Conservation (phyloP, 306 rosid genomes). For the Casuarina glauca region DNA sequence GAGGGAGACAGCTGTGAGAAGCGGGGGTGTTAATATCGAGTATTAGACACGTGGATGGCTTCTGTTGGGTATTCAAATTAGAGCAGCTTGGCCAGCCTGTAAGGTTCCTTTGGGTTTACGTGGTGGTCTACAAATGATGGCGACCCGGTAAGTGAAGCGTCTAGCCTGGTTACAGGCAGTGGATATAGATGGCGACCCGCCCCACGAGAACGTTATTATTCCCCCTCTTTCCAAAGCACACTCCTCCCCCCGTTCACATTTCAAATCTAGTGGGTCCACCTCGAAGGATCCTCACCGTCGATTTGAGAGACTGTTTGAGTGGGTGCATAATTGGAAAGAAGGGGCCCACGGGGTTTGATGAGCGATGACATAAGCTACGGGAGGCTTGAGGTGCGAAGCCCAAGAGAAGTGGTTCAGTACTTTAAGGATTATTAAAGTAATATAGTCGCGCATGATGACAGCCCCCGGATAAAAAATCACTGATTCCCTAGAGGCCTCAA, state of each 20-base stretch:
- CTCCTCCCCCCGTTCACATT: not conserved
- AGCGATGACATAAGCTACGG: conserved; percentile 1
- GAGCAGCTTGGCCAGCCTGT: conserved; percentile 45
- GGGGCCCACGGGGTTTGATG: conserved; percentile 22
- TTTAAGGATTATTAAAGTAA: conserved; percentile 1
- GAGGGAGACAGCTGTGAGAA: conserved; percentile 46
- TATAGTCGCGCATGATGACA: conserved; percentile 13
- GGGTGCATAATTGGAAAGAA: conserved; percentile 32
- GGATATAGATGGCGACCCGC: not conserved
- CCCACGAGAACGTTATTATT: not conserved
- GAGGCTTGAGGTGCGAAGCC: conserved; percentile 4
- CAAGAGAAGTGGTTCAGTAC: conserved; percentile 19
- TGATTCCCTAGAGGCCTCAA: not conserved
- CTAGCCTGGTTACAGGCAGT: not conserved
- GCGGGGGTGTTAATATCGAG: conserved; percentile 24
- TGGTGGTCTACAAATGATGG: conserved; percentile 29
- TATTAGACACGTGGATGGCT: not conserved
- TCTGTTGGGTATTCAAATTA: not conserved
- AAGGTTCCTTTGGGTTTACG: conserved; percentile 25
- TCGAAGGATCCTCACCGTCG: not conserved
- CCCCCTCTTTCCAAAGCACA: not conserved
- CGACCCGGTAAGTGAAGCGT: not conserved
- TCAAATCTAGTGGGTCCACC: conserved; percentile 26
- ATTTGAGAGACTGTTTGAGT: conserved; percentile 6
- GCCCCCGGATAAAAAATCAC: not conserved